These are phyloP conservation scores for Scutellaria galericulata DNA, from an alignment of 257 asterid genomes.

Conservation along the genomic window DNA sequence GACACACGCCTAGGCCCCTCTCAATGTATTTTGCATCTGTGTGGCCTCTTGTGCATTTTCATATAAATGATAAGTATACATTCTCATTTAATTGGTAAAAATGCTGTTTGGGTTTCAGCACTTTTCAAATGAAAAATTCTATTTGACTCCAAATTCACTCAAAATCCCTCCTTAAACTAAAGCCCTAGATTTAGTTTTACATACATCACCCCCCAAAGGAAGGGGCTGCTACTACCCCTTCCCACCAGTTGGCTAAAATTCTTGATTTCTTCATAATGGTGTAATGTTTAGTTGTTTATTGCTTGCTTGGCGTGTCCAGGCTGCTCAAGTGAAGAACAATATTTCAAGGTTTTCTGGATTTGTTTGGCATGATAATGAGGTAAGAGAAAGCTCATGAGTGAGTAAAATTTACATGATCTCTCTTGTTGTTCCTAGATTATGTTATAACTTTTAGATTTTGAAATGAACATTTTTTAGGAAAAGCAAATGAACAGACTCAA, in stretches of 20 bases:
- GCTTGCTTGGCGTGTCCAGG: conserved; percentile 55
- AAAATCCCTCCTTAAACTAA: too few species aligned
- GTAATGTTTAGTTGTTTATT: conserved; percentile 5
- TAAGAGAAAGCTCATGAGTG: conserved; percentile 31
- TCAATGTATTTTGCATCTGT: too few species aligned
- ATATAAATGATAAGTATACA: too few species aligned
- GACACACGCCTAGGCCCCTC: too few species aligned
- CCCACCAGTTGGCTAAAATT: not conserved
- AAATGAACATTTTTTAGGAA: conserved; percentile 56
- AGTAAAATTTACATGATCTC: conserved; percentile 2
- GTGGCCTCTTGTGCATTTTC: too few species aligned
- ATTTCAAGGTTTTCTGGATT: conserved; percentile 90
- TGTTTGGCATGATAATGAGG: conserved; percentile 92
- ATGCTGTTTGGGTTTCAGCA: too few species aligned
- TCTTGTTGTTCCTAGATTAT: conserved; percentile 19
- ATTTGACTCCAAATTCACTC: too few species aligned
- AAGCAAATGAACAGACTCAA: conserved; percentile 72
- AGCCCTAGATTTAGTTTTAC: too few species aligned
- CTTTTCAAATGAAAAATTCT: too few species aligned
- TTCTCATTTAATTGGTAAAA: too few species aligned
- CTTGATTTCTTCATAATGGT: conserved; percentile 19
- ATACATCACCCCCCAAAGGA: too few species aligned
- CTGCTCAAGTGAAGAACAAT: conserved; percentile 75
- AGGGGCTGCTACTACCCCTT: too few species aligned
- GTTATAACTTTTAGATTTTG: conserved; percentile 13